Evolutionary conservation across 768 basidiomycete species (phyloP).

Genomic region (Phylloporus scabripes): DNA sequence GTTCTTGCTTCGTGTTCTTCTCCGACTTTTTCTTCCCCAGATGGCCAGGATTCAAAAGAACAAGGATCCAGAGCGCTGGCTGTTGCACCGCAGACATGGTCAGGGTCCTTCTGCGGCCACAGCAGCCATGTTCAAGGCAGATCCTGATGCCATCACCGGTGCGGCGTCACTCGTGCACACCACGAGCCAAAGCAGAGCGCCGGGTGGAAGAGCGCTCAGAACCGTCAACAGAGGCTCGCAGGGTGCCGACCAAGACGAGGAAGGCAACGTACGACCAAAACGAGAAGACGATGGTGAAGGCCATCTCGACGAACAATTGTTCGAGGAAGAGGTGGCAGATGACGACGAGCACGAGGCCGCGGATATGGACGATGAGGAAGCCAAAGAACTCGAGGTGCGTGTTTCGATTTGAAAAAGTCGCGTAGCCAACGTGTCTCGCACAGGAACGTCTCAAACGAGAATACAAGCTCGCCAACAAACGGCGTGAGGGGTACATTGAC

Average conservation of each 20-base stretch:
- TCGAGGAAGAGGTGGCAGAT: conserved; percentile 81
- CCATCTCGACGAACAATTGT: conserved; percentile 76
- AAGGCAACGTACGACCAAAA: conserved; percentile 49
- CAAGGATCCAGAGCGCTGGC: conserved; percentile 69
- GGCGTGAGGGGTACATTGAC: conserved; percentile 61
- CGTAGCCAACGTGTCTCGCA: background rate
- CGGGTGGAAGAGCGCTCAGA: conserved; percentile 61
- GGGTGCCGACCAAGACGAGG: conserved; percentile 62
- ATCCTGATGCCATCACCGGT: conserved; percentile 41
- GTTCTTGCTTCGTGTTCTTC: conserved; percentile 14
- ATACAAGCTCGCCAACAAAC: conserved; percentile 73
- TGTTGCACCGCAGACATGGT: conserved; percentile 55
- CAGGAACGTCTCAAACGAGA: conserved; percentile 84
- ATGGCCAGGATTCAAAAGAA: conserved; percentile 56
- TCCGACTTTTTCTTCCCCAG: conserved; percentile 6
- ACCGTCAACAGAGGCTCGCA: conserved; percentile 63
- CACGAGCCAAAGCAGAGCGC: conserved; percentile 54
- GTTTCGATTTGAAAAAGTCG: background rate
- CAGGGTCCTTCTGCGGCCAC: conserved; percentile 57
- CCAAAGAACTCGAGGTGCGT: conserved; percentile 73
- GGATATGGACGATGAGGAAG: conserved; percentile 77
- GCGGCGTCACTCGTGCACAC: conserved; percentile 45
- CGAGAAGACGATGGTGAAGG: conserved; percentile 70
- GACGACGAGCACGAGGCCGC: conserved; percentile 76
- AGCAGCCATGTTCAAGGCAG: conserved; percentile 63